Evolutionary conservation across 2,329 filamentous ascomycete species (phyloP), one percentile per base, ranked within the genome.

Genomic region (Ascochyta lentis): DNA sequence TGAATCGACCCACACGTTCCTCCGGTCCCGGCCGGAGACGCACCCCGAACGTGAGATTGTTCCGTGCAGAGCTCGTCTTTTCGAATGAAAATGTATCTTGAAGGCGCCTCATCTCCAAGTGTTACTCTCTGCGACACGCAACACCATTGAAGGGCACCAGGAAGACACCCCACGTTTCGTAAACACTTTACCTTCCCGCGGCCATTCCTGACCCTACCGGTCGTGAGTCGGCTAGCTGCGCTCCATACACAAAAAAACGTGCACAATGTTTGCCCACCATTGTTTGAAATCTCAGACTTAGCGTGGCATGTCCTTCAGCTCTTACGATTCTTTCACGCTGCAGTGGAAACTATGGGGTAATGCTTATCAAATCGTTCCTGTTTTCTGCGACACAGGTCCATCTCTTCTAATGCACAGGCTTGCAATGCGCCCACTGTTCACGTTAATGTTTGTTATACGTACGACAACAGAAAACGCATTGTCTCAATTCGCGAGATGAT

Each of bases 151-250:
- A 12, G 22, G 50, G 6, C 16, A 37, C 34, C 33, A 49, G 50
- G 50, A 52, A 58, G 50, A 19, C 31, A 71, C 66, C 70, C 71
- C 71, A 68, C 70, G 69, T 66, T 60, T 64, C 59, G 70, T 71
- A 71, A 72, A 43, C 10, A 47, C 31, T 40, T 65, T 65, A 66
- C 62, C 39, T 56, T 59, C 42, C 54, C 26, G 40, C 61, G 61
- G 50, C 52, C 58, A 47, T 59, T 31, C 49, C 58, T 61, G 43
- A 37, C 44, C 37, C 51, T 56, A 51, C 57, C 57, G 53, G 33
- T 13, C 16, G 24, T n/a, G 43, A 43, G 37, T 56, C 47, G 53
- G 53, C 33, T 48, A 51, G 42, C 43, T 44, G 38, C 53, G 53
- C 47, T 47, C 52, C 37, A 52, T 8, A 35, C 6, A 27, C 34